These are phyloP conservation scores for Microbotryum scabiosae DNA, from an alignment of 1,284 basidiomycete species.

Conservation along the genomic window DNA sequence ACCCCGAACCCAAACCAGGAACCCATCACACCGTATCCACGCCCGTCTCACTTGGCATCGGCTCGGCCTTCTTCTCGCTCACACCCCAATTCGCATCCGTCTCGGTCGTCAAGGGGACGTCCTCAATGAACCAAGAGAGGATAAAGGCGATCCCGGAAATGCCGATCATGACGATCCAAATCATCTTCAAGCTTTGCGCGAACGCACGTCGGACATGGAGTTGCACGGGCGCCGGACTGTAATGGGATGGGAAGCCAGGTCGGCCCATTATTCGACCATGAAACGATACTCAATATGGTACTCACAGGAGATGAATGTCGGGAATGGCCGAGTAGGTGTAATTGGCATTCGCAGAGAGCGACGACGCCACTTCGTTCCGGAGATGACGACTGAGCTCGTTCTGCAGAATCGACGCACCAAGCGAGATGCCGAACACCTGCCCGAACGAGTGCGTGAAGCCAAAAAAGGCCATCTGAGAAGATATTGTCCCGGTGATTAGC, in stretches of 20 bases:
- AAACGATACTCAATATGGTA: not conserved
- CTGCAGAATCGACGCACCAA: constrained; percentile 18
- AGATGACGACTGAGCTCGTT: constrained; percentile 8
- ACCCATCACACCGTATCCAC: too few relatives aligned
- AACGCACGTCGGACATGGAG: constrained; percentile 21
- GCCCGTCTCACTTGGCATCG: too few relatives aligned
- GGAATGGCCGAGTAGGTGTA: constrained; percentile 17
- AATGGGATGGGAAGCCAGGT: not conserved
- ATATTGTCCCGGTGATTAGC: not conserved
- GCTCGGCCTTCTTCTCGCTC: constrained; percentile 1
- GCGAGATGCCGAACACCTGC: constrained; percentile 24
- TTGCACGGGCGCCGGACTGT: constrained; percentile 24
- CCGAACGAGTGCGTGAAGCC: constrained; percentile 21
- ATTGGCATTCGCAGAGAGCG: not conserved
- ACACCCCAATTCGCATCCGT: constrained; percentile 22
- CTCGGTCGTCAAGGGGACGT: constrained; percentile 17
- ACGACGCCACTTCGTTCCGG: not conserved
- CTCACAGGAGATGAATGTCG: constrained; percentile 12
- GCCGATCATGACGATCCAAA: constrained; percentile 28
- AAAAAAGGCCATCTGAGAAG: constrained; percentile 15
- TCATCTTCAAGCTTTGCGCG: constrained; percentile 16
- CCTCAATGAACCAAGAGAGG: constrained; percentile 11
- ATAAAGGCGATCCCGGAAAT: constrained; percentile 14
- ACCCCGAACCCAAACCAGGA: too few relatives aligned
- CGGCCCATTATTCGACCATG: too few relatives aligned